A percentile compares a stretch with the other conserved stretches of the same genome.
phyloP scores from a whole-genome alignment of 1,284 basidiomycete species.

The Apiotrichum laibachii region DNA sequence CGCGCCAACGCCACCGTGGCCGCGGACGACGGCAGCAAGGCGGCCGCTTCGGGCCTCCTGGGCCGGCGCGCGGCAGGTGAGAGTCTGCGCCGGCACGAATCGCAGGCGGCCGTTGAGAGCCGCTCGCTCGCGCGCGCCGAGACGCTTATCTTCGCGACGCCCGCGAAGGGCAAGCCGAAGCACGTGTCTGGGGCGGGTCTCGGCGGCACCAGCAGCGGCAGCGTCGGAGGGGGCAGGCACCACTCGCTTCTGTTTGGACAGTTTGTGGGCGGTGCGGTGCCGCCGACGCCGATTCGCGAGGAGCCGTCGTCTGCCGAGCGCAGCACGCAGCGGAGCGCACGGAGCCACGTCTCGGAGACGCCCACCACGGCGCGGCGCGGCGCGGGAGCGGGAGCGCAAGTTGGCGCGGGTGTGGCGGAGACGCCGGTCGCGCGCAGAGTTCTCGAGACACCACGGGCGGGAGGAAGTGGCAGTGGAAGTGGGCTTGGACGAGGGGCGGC shows the following conservation, averaged over 20 bases:
- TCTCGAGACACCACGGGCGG: neutral
- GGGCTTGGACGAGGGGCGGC: no score
- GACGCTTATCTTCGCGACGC: conserved; percentile 44
- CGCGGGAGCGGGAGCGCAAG: no score
- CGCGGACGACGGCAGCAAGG: neutral
- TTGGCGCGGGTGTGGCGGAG: conserved; percentile 4
- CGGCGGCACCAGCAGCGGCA: no score
- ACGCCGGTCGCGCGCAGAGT: conserved; percentile 1
- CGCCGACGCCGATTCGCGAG: conserved; percentile 44
- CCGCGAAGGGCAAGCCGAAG: conserved; percentile 32
- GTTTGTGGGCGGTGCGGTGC: neutral
- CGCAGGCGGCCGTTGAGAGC: conserved; percentile 8
- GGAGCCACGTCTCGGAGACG: conserved; percentile 3
- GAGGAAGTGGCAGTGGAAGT: no score
- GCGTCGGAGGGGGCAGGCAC: neutral
- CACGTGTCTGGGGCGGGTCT: no score
- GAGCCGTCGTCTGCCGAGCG: conserved; percentile 25
- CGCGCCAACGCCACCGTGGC: neutral
- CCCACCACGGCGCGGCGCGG: conserved; percentile 11
- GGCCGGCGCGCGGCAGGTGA: conserved; percentile 15
- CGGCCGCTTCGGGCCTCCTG: conserved; percentile 22
- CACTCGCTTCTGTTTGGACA: neutral
- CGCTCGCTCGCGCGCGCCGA: conserved; percentile 5
- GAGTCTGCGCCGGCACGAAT: conserved; percentile 2
- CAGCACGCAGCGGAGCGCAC: neutral